These are phyloP conservation scores for Ceratocystiopsis brevicomis DNA, from an alignment of 2,329 filamentous ascomycete species.

Conservation along the genomic window DNA sequence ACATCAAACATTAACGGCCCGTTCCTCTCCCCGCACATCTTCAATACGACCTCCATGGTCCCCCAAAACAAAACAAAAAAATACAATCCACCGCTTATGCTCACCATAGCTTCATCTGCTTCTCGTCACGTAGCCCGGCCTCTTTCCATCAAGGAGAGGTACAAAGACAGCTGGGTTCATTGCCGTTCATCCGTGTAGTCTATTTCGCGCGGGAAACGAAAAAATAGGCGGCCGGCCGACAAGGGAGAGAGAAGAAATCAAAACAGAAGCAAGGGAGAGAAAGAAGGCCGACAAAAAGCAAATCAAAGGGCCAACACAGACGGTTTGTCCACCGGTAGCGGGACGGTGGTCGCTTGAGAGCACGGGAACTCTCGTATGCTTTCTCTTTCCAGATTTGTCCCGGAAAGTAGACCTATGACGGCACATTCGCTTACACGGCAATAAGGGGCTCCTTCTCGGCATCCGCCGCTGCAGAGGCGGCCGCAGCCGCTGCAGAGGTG, in stretches of 20 bases:
- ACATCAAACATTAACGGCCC: too few relatives aligned
- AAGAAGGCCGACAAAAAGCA: not conserved
- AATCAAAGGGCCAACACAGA: not conserved
- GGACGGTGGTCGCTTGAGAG: too few relatives aligned
- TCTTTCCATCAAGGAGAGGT: constrained; percentile 5
- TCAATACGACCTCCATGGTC: not conserved
- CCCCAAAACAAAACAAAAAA: not conserved
- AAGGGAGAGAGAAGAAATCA: constrained; percentile 1
- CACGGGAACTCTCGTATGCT: too few relatives aligned
- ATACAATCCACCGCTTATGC: not conserved
- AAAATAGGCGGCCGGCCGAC: constrained; percentile 7
- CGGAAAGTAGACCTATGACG: not conserved
- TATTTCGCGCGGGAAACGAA: constrained; percentile 5
- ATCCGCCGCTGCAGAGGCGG: constrained; percentile 3
- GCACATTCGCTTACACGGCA: constrained; percentile 3
- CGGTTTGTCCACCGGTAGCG: not conserved
- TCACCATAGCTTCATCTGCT: constrained; percentile 6
- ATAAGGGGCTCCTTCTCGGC: constrained; percentile 12
- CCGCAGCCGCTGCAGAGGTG: constrained; percentile 3
- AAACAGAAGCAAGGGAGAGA: not conserved
- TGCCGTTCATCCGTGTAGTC: constrained; percentile 3
- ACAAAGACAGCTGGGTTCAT: constrained; percentile 5
- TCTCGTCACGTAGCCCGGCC: constrained; percentile 6
- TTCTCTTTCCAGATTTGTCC: too few relatives aligned
- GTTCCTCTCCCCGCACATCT: too few relatives aligned